phyloP scores from a whole-genome alignment of 345 rosid species.

The Citrus sp. region DNA sequence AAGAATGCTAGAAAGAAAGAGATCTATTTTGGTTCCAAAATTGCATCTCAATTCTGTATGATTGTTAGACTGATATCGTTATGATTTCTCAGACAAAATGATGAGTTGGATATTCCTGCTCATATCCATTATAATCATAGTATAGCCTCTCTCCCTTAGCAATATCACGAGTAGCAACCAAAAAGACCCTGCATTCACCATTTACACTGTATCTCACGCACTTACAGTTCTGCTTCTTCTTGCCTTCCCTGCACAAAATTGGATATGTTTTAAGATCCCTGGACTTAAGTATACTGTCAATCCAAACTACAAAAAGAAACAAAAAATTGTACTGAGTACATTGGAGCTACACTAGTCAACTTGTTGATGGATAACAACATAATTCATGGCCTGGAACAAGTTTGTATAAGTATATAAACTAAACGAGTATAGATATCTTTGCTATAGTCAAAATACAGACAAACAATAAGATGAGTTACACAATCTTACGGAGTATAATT shows the following conservation, averaged over 20 bases:
- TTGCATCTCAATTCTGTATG: slow-evolving; percentile 26
- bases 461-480: slow-evolving; percentile 2
- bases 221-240: slow-evolving; percentile 90
- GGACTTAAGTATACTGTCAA: slow-evolving; percentile 4
- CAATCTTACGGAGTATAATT: slow-evolving; percentile 70
- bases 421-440: neutral
- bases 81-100: slow-evolving; percentile 61
- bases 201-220: slow-evolving; percentile 85
- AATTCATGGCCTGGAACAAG: neutral
- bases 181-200: slow-evolving; percentile 79
- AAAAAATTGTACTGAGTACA: neutral
- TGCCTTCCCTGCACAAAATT: slow-evolving; percentile 70
- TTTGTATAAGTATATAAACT: neutral
- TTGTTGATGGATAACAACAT: neutral
- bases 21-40: slow-evolving; percentile 33
- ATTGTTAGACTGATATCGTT: slow-evolving; percentile 20
- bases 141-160: slow-evolving; percentile 84
- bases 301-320: neutral
- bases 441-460: neutral
- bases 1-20: slow-evolving; percentile 11
- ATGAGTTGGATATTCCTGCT: slow-evolving; percentile 90
- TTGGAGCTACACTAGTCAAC: neutral
- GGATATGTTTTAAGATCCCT: slow-evolving; percentile 22
- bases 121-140: slow-evolving; percentile 93
- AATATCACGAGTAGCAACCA: slow-evolving; percentile 89